A percentile compares a stretch with the other conserved stretches of the same genome.
These are phyloP conservation scores for Hypoxylon sp. DNA, from an alignment of 2,329 filamentous ascomycete genomes.

Conservation along the genomic window DNA sequence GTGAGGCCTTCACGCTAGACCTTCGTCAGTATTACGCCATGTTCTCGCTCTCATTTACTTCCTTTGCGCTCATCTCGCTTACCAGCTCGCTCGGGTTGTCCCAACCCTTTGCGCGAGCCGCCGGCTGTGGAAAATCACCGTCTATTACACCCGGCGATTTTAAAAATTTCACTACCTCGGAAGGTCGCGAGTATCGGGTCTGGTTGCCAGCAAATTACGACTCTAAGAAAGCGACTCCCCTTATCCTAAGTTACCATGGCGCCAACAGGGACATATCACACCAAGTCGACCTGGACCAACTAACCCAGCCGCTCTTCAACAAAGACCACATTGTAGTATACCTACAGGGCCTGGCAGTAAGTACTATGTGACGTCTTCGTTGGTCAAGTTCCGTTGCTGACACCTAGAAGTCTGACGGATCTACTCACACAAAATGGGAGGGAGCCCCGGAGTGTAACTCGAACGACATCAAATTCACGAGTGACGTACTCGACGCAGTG, in stretches of 20 bases:
- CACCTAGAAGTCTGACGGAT: conserved; percentile 24
- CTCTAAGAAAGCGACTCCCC: conserved; percentile 37
- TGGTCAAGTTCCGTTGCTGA: conserved; percentile 12
- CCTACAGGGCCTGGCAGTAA: conserved; percentile 46
- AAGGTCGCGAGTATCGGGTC: conserved; percentile 44
- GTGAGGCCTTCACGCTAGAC: background rate
- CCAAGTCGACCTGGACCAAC: conserved; percentile 43
- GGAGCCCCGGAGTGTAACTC: conserved; percentile 45
- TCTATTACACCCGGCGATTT: conserved; percentile 27
- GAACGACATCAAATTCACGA: conserved; percentile 48
- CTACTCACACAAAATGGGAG: conserved; percentile 38
- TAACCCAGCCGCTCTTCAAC: conserved; percentile 45
- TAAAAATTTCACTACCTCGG: conserved; percentile 39
- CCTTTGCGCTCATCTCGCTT: conserved; percentile 24
- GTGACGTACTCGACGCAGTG: conserved; percentile 50
- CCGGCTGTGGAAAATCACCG: conserved; percentile 36
- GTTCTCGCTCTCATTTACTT: conserved; percentile 27
- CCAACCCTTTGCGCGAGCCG: conserved; percentile 13
- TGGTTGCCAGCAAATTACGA: conserved; percentile 47
- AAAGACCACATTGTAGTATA: conserved; percentile 48
- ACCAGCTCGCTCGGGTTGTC: conserved; percentile 24
- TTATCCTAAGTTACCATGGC: conserved; percentile 50
- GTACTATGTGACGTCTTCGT: background rate
- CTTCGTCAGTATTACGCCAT: conserved; percentile 13
- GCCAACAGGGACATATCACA: conserved; percentile 44